Base-by-base conservation (phyloP, 2,329 filamentous ascomycete genomes). In the Truncatella angustata region DNA sequence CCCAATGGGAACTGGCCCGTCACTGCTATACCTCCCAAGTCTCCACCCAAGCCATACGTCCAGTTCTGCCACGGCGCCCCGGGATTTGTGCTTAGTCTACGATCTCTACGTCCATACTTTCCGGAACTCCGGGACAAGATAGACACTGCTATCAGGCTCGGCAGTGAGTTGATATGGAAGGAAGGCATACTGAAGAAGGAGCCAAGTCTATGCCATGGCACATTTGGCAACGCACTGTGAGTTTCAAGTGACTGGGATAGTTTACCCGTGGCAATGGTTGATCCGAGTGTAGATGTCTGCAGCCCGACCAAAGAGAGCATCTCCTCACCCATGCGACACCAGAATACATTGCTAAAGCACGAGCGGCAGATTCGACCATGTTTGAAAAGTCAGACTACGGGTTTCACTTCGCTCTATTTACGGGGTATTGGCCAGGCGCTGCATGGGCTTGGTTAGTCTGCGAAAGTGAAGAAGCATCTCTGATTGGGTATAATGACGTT, bases 401-500 rank as follows among this genome's bases (percentile, higher is more conserved):
- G 10, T 46, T 21, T 4, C n/a, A 46, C n/a, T 46, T 34, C 14
- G 24, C 43, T 4, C 43, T 46, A 4, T 14, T 46, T 18, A 46
- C 43, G 3, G 43, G 43, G 9, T 46, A 46, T 16, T 46, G 43
- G 43, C 43, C 43, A 1, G 30, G 43, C 20, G 43, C 43, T 9
- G 28, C 43, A 16, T 46, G 43, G 43, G 43, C 43, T 20, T 35
- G 43, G 28, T 20, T 46, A 12, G 30, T 32, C 26, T 5, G n/a
- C 18, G 20, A 32, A 1, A 18, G 28, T 1, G 26, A n/a, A 1
- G n/a, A 46, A 3, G 16, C 43, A 11, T 6, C n/a, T 14, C 26
- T 46, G n/a, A 46, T 46, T 46, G 43, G 28, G 6, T 46, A 46
- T 20, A 46, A 32, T 46, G 43, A 46, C n/a, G n/a, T n/a, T n/a